A percentile compares a stretch with the other conserved stretches of the same genome.
These are phyloP conservation scores for Fonsecaea monophora DNA, from an alignment of 2,329 filamentous ascomycete genomes.

Conservation along the genomic window DNA sequence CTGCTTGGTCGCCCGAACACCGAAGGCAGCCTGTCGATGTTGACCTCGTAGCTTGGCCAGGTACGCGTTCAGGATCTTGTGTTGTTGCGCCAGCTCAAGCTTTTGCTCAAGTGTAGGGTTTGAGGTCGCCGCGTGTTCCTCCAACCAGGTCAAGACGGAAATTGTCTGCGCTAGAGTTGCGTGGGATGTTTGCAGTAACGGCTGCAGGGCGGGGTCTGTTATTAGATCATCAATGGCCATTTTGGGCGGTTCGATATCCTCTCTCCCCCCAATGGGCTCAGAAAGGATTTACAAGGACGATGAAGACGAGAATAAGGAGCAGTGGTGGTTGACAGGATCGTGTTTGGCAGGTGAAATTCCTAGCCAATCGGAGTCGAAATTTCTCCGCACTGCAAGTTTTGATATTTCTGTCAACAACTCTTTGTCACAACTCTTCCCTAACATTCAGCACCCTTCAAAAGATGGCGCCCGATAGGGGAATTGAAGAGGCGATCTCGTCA, in stretches of 20 bases:
- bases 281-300: background rate
- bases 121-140: constrained; percentile 54
- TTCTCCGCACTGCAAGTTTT: constrained; percentile 19
- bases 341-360: constrained; percentile 2
- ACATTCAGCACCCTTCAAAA: constrained; percentile 1
- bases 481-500: constrained; percentile 11
- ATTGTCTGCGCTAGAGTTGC: constrained; percentile 76
- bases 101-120: constrained; percentile 57
- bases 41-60: constrained; percentile 80
- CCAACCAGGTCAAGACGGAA: constrained; percentile 63
- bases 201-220: constrained; percentile 68
- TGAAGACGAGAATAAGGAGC: background rate
- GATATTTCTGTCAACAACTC: constrained; percentile 2
- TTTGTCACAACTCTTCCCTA: background rate
- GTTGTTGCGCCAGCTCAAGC: constrained; percentile 71
- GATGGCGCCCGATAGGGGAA: constrained; percentile 39
- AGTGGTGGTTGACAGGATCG: background rate
- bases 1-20: constrained; percentile 83
- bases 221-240: constrained; percentile 67
- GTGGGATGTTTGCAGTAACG: constrained; percentile 74
- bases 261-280: background rate
- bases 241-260: constrained; percentile 7
- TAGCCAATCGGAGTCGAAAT: constrained; percentile 27
- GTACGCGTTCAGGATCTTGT: constrained; percentile 79
- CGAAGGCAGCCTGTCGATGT: constrained; percentile 80